Base-by-base conservation (phyloP, 495 filamentous ascomycete genomes). In the Peziza echinospora region DNA sequence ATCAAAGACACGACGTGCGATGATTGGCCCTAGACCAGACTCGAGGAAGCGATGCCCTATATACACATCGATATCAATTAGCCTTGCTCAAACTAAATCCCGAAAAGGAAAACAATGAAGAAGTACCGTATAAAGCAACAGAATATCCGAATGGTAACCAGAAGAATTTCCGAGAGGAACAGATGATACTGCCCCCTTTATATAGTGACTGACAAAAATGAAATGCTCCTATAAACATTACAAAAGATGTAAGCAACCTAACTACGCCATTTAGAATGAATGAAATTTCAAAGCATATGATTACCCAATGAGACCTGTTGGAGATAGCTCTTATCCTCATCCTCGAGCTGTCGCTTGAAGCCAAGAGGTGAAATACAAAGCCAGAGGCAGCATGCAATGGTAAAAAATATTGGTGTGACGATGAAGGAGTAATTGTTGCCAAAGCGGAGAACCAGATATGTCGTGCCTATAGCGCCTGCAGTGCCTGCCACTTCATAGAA, bases 401-500 rank as follows among this genome's bases (percentile, higher is more conserved):
- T 24, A 53, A 67, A 67, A 54, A 62, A 64, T 17, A 61, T 47
- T 10, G 65, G 65, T 0, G 63, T 65, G 22, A 65, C 55, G 40
- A 67, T 44, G 52, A 67, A 64, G 25, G 63, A 60, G 51, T 64
- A 65, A 45, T 64, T 65, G 50, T 64, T 65, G 6, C 66, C 66
- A 17, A 66, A 51, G 4, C 51, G 49, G 22, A 65, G 52, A 37
- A 57, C 59, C 7, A 69, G 51, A 10, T 45, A 49, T 21, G 61
- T 64, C 4, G 63, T 66, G 42, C 57, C 57, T 45, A 69, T 64
- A 10, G 64, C 64, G 11, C 62, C 63, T 11, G 51, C 48, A 0
- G 65, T 68, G 19, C 65, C 65, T 1, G 63, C 51, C 2, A 65
- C 50, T 49, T 69, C 65, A 46, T 67, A 66, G 26, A 66, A 63